Evolutionary conservation across 495 filamentous ascomycete genomes (phyloP), one percentile per base, ranked within the genome.

Genomic region (Penicillium subrubescens): DNA sequence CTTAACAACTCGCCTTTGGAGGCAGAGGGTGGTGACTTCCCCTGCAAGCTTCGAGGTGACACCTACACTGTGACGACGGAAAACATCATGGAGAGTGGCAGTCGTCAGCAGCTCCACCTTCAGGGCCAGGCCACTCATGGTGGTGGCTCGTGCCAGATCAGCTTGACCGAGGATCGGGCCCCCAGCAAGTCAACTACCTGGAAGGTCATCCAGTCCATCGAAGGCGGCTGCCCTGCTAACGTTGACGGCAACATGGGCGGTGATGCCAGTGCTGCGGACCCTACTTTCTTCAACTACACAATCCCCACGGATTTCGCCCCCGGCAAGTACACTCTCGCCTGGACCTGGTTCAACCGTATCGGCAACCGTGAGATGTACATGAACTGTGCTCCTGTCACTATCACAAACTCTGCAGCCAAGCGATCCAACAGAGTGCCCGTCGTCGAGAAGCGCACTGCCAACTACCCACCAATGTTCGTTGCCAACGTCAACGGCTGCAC

Each of bases 291-390:
- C 71, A 67, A 73, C 39, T 86, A 81, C 71, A 76, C 71, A 4
- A 81, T 87, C 27, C 84, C 84, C 15, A 72, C 74, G 0, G 75
- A 69, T 19, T 72, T 82, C 52, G 65, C 68, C 4, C 56, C 73
- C 12, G 84, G 83, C 29, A 76, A 85, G 57, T 92, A 88, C 54
- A 90, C 87, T 8, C 80, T 97, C 54, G 91, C 91, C 53, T 97
- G 91, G 86, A 91, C 92, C 25, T 97, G 94, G 94, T 88, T 94
- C 82, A 97, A 97, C 84, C 87, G 87, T 57, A 77, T 93, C 63
- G 92, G 92, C 50, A 91, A 92, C 79, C 87, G 92, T 43, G 94
- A 97, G 74, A 92, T 96, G 86, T 97, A 97, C 82, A 96, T 96
- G 93, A 92, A 94, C 83, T 97, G 94, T 62, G 90, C 89, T 7